phyloP scores from a whole-genome alignment of 164 flowering plant species.

The Vitis riparia region DNA sequence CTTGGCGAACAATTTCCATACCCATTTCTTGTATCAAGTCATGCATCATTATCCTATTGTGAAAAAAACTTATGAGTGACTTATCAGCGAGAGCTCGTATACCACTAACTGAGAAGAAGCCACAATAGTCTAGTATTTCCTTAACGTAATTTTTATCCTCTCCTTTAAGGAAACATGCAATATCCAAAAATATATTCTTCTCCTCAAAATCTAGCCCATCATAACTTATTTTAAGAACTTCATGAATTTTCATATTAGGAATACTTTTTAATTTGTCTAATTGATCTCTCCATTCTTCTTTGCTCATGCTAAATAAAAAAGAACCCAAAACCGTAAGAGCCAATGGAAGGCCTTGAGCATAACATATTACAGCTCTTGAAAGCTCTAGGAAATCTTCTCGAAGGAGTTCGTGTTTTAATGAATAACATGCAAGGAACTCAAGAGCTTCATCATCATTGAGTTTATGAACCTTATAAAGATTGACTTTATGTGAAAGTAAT shows the following conservation, averaged over 20 bases:
- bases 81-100: no score
- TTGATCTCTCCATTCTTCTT: constrained; percentile 2
- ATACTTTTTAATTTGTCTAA: not conserved
- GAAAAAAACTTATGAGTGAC: no score
- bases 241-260: not conserved
- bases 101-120: no score
- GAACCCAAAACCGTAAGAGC: constrained; percentile 9
- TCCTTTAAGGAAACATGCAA: no score
- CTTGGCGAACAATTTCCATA: no score
- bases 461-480: not conserved
- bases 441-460: not conserved
- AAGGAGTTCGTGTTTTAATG: constrained; percentile 12
- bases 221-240: constrained; percentile 1
- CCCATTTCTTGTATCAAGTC: no score
- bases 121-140: no score
- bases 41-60: no score
- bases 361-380: not conserved
- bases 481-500: not conserved
- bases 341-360: not conserved
- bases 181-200: no score
- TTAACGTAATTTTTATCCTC: no score
- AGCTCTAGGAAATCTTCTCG: not conserved
- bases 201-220: not conserved
- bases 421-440: no score
- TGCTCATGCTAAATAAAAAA: not conserved